These are phyloP conservation scores for Escovopsis sp. DNA, from an alignment of 2,329 filamentous ascomycete genomes.

Conservation along the genomic window DNA sequence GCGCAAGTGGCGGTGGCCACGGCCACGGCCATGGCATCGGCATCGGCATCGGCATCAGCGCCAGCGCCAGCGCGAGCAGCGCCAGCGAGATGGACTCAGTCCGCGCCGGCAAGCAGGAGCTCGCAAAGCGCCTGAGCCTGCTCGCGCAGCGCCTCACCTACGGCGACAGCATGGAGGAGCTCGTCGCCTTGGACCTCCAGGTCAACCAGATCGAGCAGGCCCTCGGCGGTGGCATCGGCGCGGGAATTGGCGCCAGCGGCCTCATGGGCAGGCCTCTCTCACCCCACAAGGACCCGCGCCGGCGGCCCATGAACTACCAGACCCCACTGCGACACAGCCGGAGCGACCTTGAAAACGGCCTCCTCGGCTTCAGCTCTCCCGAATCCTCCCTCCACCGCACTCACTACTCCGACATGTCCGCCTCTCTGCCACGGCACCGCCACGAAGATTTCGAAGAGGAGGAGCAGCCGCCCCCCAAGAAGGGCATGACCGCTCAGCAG, in stretches of 20 bases:
- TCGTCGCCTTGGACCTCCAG: conserved; percentile 18
- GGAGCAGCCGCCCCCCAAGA: conserved; percentile 10
- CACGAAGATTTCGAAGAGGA: conserved; percentile 13
- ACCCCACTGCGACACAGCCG: conserved; percentile 11
- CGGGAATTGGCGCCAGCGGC: conserved; percentile 8
- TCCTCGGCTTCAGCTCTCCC: conserved; percentile 19
- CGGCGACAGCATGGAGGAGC: conserved; percentile 20
- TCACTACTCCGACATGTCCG: conserved; percentile 25
- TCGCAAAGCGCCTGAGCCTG: conserved; percentile 27
- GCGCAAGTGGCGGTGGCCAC: conserved; percentile 2
- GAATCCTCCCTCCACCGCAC: conserved; percentile 23
- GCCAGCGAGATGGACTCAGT: conserved; percentile 8
- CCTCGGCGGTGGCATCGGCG: conserved; percentile 3
- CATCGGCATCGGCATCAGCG: too few species aligned
- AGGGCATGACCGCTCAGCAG: conserved; percentile 19
- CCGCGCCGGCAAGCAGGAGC: conserved; percentile 24
- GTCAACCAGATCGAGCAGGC: conserved; percentile 24
- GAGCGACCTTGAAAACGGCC: conserved; percentile 10
- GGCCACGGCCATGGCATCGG: neutral
- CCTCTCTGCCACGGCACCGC: conserved; percentile 18
- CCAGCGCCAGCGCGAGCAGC: too few species aligned
- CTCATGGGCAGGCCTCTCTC: conserved; percentile 4
- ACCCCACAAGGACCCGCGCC: conserved; percentile 6
- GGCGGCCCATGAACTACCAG: conserved; percentile 3
- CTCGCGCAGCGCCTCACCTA: conserved; percentile 24